Percentiles rank a stretch among this genome's conserved stretches.
Conservation (phyloP, 805 yeast genomes). For the Cyberlindnera euphorbiiphila region DNA sequence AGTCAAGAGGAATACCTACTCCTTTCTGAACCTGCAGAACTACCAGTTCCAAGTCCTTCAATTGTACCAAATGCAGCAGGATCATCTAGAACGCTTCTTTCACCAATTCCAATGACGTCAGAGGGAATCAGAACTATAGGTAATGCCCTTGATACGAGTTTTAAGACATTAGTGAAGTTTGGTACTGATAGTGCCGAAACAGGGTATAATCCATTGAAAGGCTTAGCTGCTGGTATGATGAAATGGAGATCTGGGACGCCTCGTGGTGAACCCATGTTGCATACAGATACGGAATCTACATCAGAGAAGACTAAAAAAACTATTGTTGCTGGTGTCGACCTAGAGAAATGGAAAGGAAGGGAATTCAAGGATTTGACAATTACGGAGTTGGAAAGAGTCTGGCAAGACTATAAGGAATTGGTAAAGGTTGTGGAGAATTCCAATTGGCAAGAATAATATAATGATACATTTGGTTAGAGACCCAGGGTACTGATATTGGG, state of each 20-base stretch:
- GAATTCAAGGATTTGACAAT: slow-evolving; percentile 19
- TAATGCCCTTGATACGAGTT: slow-evolving; percentile 15
- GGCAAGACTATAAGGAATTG: slow-evolving; percentile 18
- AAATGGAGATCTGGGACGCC: slow-evolving; percentile 20
- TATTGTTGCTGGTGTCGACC: slow-evolving; percentile 6
- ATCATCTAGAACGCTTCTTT: neutral
- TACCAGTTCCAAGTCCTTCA: slow-evolving; percentile 6
- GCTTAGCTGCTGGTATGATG: slow-evolving; percentile 22
- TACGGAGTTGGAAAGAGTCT: slow-evolving; percentile 17
- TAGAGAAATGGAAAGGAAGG: slow-evolving; percentile 14
- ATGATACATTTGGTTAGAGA: no score
- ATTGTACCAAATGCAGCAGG: slow-evolving; percentile 1
- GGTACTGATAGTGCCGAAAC: slow-evolving; percentile 8
- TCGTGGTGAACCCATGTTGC: no score
- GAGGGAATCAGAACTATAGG: slow-evolving; percentile 8
- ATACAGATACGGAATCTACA: no score
- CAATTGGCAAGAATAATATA: no score
- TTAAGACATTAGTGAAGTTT: slow-evolving; percentile 14
- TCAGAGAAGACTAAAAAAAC: no score
- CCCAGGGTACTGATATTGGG: no score
- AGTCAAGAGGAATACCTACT: slow-evolving; percentile 15
- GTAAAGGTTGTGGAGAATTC: neutral
- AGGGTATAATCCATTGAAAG: slow-evolving; percentile 20
- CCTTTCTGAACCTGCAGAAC: slow-evolving; percentile 5
- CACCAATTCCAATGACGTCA: slow-evolving; percentile 6